These are phyloP conservation scores for Epichloe sp. DNA, from an alignment of 2,329 filamentous ascomycete species.

Conservation along the genomic window DNA sequence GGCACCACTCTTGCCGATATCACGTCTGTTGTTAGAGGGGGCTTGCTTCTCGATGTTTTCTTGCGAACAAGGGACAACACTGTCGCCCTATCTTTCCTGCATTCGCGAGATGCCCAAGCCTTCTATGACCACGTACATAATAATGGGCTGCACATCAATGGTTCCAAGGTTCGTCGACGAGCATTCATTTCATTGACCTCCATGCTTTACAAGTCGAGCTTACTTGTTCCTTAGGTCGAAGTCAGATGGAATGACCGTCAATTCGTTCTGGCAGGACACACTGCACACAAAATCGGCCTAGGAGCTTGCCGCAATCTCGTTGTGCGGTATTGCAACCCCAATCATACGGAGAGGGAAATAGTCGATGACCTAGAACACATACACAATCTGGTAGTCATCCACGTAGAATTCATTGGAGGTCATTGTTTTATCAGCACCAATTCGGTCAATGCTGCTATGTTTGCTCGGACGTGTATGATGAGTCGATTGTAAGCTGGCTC, in stretches of 20 bases:
- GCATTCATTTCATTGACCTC: not conserved
- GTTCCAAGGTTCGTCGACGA: conserved; percentile 37
- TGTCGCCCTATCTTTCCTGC: conserved; percentile 58
- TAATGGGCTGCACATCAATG: conserved; percentile 54
- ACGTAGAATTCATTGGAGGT: conserved; percentile 42
- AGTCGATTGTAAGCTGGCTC: conserved; percentile 34
- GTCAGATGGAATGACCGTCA: conserved; percentile 60
- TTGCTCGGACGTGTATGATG: conserved; percentile 69
- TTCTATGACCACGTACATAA: conserved; percentile 53
- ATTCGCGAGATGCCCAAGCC: conserved; percentile 44
- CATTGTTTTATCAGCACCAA: conserved; percentile 62
- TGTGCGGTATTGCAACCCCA: conserved; percentile 44
- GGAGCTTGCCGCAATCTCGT: conserved; percentile 66
- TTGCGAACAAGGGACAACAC: conserved; percentile 44
- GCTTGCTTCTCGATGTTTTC: conserved; percentile 55
- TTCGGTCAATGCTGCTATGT: conserved; percentile 62
- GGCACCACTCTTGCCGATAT: conserved; percentile 53
- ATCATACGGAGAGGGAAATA: conserved; percentile 49
- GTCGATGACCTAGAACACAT: conserved; percentile 71
- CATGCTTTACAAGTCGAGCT: not conserved
- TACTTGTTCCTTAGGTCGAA: conserved; percentile 38
- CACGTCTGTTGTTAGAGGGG: conserved; percentile 55
- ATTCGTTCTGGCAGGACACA: conserved; percentile 48
- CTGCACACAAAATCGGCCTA: conserved; percentile 47
- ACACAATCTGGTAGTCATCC: conserved; percentile 61